Conservation (phyloP, 257 asterid genomes). For the Solanum phureja region DNA sequence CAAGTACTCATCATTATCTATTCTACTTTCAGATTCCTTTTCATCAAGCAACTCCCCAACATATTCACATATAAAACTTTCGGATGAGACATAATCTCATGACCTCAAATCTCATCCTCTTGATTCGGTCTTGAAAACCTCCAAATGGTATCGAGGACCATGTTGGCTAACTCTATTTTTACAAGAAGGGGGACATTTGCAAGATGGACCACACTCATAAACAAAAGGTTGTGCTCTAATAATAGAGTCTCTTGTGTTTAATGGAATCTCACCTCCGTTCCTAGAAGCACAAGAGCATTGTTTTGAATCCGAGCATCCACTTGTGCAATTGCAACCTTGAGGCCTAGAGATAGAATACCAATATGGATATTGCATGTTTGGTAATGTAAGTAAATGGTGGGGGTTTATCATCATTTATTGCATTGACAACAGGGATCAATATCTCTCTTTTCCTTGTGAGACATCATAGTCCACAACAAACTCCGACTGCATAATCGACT, state of each 20-base stretch:
- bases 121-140: background rate
- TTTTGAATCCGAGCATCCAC: background rate
- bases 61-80: too few relatives aligned
- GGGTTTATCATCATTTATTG: background rate
- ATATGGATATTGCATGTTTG: background rate
- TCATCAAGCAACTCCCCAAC: too few relatives aligned
- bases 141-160: background rate
- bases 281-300: background rate
- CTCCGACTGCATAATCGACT: background rate
- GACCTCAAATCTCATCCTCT: background rate
- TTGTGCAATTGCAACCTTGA: background rate
- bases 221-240: background rate
- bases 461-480: background rate
- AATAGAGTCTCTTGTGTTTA: background rate
- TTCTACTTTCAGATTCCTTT: background rate
- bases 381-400: background rate
- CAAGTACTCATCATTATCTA: conserved; percentile 5
- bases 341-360: background rate
- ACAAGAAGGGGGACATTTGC: background rate
- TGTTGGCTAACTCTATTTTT: background rate
- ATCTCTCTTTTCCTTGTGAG: background rate
- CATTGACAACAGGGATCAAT: background rate
- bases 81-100: background rate
- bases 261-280: background rate
- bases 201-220: background rate